Base-by-base conservation (phyloP, 108 stramenopile genomes). In the Cylindrotheca closterium region DNA sequence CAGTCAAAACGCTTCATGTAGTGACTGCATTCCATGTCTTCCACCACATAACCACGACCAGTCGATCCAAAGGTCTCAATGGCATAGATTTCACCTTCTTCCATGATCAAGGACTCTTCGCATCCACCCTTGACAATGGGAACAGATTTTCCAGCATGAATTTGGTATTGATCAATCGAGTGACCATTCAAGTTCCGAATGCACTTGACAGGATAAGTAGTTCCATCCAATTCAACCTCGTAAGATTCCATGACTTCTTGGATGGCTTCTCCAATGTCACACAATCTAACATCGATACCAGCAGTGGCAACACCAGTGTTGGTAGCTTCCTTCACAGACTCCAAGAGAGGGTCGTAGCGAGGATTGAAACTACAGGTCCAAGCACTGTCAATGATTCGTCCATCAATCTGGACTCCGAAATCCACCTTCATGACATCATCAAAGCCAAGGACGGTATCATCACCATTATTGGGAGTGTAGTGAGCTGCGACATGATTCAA, bases 201-300 rank as follows among this genome's bases (percentile, higher is more conserved):
- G 50, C 79, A 77, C 77, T 98, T 97, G 48, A 99, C 91, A 12
- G 96, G 99, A 71, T 91, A 88, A 30, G 73, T 82, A 56, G 73
- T 93, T 21, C 97, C 97, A 73, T 98, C 82, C 60, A 99, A 68
- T 77, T 97, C 96, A 1, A 97, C 86, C 77, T 98, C 97, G 71
- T 96, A 97, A 65, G 81, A 84, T 74, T 99, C 99, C 99, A 99
- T 99, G 51, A 97, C 96, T 72, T 98, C 95, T 70, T 98, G 94
- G 55, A 98, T 92, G 50, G 77, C 74, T 73, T 95, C 98, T 1
- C 98, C 98, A 63, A 99, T 89, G 67, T 99, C 99, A 66, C 96
- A 95, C 34, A 99, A 66, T 26, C 95, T 74, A 24, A 96, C 99
- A 72, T 98, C 99, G 47, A 99, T 95, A 22, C 99, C 99, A 10